Evolutionary conservation across 2,329 filamentous ascomycete species (phyloP).

Genomic region (Aspergillus ustus): DNA sequence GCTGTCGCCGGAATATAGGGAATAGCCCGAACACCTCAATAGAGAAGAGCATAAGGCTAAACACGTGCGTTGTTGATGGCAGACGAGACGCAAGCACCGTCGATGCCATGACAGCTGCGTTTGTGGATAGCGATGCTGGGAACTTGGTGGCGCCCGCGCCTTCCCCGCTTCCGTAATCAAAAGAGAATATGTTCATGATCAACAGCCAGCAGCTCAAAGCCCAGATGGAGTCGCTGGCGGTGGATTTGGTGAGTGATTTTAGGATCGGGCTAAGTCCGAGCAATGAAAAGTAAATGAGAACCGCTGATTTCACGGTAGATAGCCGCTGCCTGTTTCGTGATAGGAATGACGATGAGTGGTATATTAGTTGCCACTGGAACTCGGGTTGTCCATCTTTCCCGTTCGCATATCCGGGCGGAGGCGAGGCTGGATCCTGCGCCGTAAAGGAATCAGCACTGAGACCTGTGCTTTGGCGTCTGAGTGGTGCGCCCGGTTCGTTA

Average conservation of each 20-base stretch:
- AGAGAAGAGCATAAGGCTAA: slow-evolving; percentile 90
- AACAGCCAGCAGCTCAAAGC: slow-evolving; percentile 93
- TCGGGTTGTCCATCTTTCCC: slow-evolving; percentile 22
- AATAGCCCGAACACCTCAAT: slow-evolving; percentile 98
- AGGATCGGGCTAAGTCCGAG: slow-evolving; percentile 92
- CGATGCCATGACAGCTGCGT: slow-evolving; percentile 93
- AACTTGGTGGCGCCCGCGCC: slow-evolving; percentile 52
- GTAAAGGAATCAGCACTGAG: slow-evolving; percentile 54
- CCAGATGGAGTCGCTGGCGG: slow-evolving; percentile 95
- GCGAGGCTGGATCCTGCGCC: slow-evolving; percentile 42
- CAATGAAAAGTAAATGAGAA: slow-evolving; percentile 90
- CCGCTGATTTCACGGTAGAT: slow-evolving; percentile 85
- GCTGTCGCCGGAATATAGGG: slow-evolving; percentile 91
- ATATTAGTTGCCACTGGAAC: slow-evolving; percentile 25
- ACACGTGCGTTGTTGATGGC: slow-evolving; percentile 89
- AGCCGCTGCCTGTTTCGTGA: slow-evolving; percentile 66
- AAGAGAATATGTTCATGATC: slow-evolving; percentile 95
- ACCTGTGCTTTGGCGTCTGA: slow-evolving; percentile 34
- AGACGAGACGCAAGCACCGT: slow-evolving; percentile 91
- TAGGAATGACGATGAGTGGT: slow-evolving; percentile 47
- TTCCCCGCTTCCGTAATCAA: slow-evolving; percentile 80
- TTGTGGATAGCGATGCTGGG: slow-evolving; percentile 77
- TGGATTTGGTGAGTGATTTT: slow-evolving; percentile 92
- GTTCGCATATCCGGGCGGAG: slow-evolving; percentile 24
- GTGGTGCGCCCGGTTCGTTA: slow-evolving; percentile 39